A percentile compares a stretch with the other conserved stretches of the same genome.
These are phyloP conservation scores for Leccinum broughii DNA, from an alignment of 768 basidiomycete species.

Conservation along the genomic window DNA sequence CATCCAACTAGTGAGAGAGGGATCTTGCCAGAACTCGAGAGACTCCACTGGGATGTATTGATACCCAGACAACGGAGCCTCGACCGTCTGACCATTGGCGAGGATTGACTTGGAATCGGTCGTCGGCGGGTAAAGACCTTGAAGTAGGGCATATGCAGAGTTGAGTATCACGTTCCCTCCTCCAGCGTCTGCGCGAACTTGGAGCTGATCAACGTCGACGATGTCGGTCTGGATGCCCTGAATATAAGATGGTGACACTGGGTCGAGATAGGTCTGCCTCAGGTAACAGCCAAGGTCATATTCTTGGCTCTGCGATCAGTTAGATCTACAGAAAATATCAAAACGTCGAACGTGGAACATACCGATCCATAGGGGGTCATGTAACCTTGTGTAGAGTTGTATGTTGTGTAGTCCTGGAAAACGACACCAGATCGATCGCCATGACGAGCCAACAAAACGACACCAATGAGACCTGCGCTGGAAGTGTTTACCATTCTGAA, in stretches of 20 bases:
- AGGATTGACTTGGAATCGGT: conserved; percentile 62
- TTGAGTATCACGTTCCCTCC: conserved; percentile 81
- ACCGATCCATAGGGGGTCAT: conserved; percentile 77
- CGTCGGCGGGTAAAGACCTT: conserved; percentile 82
- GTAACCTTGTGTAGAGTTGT: conserved; percentile 60
- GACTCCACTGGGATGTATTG: conserved; percentile 69
- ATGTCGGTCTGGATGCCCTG: conserved; percentile 64
- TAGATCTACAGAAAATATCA: neutral
- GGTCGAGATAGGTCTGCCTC: conserved; percentile 63
- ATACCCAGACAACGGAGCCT: conserved; percentile 79
- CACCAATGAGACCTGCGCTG: conserved; percentile 54
- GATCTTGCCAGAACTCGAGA: conserved; percentile 57
- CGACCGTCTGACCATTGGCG: conserved; percentile 69
- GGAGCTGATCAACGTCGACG: conserved; percentile 67
- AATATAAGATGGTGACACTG: conserved; percentile 63
- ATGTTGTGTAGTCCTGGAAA: conserved; percentile 73
- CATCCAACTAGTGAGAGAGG: conserved; percentile 80
- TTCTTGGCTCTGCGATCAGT: conserved; percentile 43
- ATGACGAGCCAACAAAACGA: conserved; percentile 73
- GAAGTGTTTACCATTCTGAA: conserved; percentile 28
- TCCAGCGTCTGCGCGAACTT: conserved; percentile 76
- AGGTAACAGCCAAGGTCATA: conserved; percentile 59
- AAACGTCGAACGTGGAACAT: conserved; percentile 15
- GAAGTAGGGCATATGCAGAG: conserved; percentile 78
- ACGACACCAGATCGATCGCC: conserved; percentile 64